Conservation (phyloP, 2,329 filamentous ascomycete species). For the Colletotrichum chrysophilum region DNA sequence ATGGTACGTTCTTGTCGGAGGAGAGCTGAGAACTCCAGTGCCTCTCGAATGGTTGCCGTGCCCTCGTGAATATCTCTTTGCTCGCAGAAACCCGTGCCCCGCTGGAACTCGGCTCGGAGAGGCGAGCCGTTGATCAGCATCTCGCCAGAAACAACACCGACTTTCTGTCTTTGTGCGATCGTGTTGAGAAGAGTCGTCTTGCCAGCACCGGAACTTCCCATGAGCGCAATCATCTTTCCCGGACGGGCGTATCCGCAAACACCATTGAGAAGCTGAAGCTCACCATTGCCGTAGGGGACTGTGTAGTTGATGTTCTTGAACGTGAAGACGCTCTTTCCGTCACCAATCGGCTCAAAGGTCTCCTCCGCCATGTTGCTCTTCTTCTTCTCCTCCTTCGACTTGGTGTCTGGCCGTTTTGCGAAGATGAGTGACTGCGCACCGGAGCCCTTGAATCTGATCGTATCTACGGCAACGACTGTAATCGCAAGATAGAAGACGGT, state of each 20-base stretch:
- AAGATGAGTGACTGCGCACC: slow-evolving; percentile 20
- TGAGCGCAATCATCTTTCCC: slow-evolving; percentile 79
- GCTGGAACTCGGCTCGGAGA: slow-evolving; percentile 66
- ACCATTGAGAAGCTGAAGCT: slow-evolving; percentile 9
- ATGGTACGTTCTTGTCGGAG: slow-evolving; percentile 63
- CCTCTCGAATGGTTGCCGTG: slow-evolving; percentile 70
- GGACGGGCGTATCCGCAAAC: slow-evolving; percentile 82
- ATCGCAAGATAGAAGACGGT: slow-evolving; percentile 75
- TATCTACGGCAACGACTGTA: slow-evolving; percentile 73
- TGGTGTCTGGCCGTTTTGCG: background rate
- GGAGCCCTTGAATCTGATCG: slow-evolving; percentile 59
- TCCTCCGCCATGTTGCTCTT: slow-evolving; percentile 32
- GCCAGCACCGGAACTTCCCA: slow-evolving; percentile 82
- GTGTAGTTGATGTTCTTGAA: slow-evolving; percentile 76
- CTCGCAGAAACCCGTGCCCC: slow-evolving; percentile 72
- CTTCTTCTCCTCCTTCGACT: slow-evolving; percentile 25
- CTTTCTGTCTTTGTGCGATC: slow-evolving; percentile 71
- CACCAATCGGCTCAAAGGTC: slow-evolving; percentile 50
- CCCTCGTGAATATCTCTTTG: slow-evolving; percentile 73
- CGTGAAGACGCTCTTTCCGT: slow-evolving; percentile 71
- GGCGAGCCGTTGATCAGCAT: slow-evolving; percentile 67
- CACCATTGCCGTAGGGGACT: slow-evolving; percentile 52
- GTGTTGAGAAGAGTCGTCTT: slow-evolving; percentile 86
- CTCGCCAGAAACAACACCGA: slow-evolving; percentile 66
- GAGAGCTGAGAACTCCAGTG: slow-evolving; percentile 70